Conservation (phyloP, 805 yeast genomes). For the Lachancea mirantina region DNA sequence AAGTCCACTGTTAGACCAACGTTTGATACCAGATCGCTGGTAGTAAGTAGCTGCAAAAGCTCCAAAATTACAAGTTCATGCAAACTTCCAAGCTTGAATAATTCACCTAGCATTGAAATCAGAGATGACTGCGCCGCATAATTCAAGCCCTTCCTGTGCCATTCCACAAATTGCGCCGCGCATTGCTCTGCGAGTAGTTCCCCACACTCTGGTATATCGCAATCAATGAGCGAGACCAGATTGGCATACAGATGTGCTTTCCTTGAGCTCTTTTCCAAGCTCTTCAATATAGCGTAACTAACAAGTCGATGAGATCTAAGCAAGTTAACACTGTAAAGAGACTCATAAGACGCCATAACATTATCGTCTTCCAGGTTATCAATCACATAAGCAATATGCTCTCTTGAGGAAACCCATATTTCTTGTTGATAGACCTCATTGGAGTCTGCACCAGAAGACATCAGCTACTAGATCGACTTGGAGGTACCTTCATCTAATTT, state of each 20-base stretch:
- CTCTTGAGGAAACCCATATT: slow-evolving; percentile 50
- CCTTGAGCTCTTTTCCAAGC: slow-evolving; percentile 36
- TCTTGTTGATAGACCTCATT: slow-evolving; percentile 40
- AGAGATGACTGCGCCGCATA: too few relatives aligned
- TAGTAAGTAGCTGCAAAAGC: slow-evolving; percentile 40
- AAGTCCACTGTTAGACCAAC: slow-evolving; percentile 48
- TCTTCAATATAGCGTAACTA: slow-evolving; percentile 49
- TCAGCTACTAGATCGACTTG: too few relatives aligned
- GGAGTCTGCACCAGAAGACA: not conserved
- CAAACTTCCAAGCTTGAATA: slow-evolving; percentile 56
- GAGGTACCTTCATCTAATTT: too few relatives aligned
- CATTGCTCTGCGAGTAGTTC: slow-evolving; percentile 46
- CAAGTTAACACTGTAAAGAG: slow-evolving; percentile 51
- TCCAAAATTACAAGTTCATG: slow-evolving; percentile 51
- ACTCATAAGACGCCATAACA: slow-evolving; percentile 40
- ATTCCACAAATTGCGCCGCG: slow-evolving; percentile 50
- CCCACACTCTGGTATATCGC: slow-evolving; percentile 66
- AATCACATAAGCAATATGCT: slow-evolving; percentile 41
- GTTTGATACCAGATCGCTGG: slow-evolving; percentile 46
- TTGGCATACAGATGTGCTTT: slow-evolving; percentile 48
- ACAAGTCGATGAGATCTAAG: slow-evolving; percentile 55
- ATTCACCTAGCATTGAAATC: too few relatives aligned
- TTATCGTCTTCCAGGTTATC: slow-evolving; percentile 41
- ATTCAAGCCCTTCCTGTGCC: slow-evolving; percentile 41
- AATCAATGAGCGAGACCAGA: slow-evolving; percentile 51